Evolutionary conservation across 2,329 filamentous ascomycete genomes (phyloP).

Genomic region (Clonostachys rhizophaga): DNA sequence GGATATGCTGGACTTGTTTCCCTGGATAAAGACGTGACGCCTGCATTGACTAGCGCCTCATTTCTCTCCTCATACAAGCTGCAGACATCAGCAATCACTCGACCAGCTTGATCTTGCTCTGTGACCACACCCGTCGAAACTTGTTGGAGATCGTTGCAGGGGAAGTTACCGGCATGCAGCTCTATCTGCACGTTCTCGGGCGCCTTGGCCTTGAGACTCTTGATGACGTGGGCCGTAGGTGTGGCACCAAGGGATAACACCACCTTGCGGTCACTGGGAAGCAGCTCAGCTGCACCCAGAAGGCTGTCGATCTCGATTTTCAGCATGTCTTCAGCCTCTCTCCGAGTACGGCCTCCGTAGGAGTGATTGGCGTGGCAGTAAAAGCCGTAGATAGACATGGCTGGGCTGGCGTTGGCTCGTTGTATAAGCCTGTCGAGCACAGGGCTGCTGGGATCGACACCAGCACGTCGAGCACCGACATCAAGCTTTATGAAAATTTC

Average conservation of each 20-base stretch:
- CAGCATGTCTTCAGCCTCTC: conserved; percentile 20
- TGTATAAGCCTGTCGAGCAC: conserved; percentile 16
- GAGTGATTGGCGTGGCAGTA: conserved; percentile 32
- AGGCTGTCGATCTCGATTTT: conserved; percentile 21
- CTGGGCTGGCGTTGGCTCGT: conserved; percentile 15
- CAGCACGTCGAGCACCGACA: conserved; percentile 25
- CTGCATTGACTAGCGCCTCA: conserved; percentile 29
- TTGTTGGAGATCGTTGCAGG: conserved; percentile 29
- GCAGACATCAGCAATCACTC: conserved; percentile 25
- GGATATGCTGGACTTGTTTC: conserved; percentile 18
- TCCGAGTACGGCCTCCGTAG: conserved; percentile 19
- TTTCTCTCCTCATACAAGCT: conserved; percentile 29
- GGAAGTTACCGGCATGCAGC: conserved; percentile 29
- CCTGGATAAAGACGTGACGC: conserved; percentile 25
- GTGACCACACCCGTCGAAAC: conserved; percentile 24
- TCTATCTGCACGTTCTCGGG: conserved; percentile 24
- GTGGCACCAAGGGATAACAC: conserved; percentile 26
- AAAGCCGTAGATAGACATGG: conserved; percentile 24
- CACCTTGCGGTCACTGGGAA: conserved; percentile 14
- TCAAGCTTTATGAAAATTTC: conserved; percentile 29
- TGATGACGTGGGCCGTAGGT: conserved; percentile 26
- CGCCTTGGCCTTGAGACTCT: conserved; percentile 17
- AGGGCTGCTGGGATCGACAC: conserved; percentile 16
- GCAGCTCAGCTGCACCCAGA: conserved; percentile 18
- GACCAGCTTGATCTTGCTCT: conserved; percentile 18